phyloP scores from a whole-genome alignment of 192 early-diverging fungal species.

The Coemansia sp. region DNA sequence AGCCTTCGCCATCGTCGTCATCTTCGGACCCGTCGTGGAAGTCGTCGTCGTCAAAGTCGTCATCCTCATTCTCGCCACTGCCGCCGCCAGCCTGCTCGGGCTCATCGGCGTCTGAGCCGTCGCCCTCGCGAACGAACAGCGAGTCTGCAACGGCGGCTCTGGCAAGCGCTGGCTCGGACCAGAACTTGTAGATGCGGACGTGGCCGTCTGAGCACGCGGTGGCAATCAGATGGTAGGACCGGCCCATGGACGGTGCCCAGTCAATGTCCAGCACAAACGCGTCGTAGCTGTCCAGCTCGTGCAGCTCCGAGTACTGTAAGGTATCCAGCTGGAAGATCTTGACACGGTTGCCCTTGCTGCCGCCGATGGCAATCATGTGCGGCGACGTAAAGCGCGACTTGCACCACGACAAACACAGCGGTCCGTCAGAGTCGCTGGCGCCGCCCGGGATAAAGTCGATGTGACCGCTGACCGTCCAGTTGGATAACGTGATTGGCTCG shows the following conservation, averaged over 20 bases:
- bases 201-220: conserved; percentile 47
- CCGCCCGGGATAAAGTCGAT: conserved; percentile 59
- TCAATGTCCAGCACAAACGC: conserved; percentile 58
- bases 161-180: conserved; percentile 32
- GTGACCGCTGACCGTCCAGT: conserved; percentile 75
- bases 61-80: conserved; percentile 11
- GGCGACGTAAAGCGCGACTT: conserved; percentile 71
- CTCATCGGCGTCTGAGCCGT: conserved; percentile 15
- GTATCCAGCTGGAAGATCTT: conserved; percentile 55
- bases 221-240: conserved; percentile 60
- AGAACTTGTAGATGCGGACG: conserved; percentile 55
- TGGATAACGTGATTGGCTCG: conserved; percentile 70
- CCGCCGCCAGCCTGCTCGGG: conserved; percentile 3
- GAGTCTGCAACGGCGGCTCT: conserved; percentile 24
- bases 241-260: conserved; percentile 56
- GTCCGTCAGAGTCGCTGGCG: conserved; percentile 73
- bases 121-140: conserved; percentile 43
- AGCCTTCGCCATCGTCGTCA: conserved; percentile 8
- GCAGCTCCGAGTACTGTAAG: conserved; percentile 47
- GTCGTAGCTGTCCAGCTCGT: conserved; percentile 53
- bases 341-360: conserved; percentile 77
- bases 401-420: conserved; percentile 86
- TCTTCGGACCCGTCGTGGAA: conserved; percentile 17
- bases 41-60: conserved; percentile 19
- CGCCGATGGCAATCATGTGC: conserved; percentile 80